Evolutionary conservation across 257 asterid species (phyloP), one percentile per base, ranked within the genome.

Genomic region (Oldenlandia corymbosa): DNA sequence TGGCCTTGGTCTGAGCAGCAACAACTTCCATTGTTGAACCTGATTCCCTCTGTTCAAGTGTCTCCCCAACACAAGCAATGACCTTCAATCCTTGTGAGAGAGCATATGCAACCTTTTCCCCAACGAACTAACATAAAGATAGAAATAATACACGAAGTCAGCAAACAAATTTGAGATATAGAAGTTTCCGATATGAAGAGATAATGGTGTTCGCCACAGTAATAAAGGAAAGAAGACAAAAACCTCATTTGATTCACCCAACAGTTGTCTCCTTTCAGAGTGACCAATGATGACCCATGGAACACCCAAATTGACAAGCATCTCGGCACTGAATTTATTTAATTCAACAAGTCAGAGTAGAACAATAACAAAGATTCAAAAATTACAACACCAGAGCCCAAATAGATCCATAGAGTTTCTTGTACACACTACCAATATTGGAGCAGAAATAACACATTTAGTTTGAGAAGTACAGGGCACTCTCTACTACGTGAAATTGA

Each of bases 201-300:
- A 68, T 28, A 50, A 26, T 63, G 7, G 26, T 18, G 17, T 30
- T 27, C 56, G n/a, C n/a, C n/a, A n/a, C 5, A 55, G 10, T 36
- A 76, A 20, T 26, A 64, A 49, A 69, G 45, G 31, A 39, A 39
- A 39, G 36, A 63, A 13, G 26, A n/a, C n/a, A n/a, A 37, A 52
- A 78, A 87, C 99, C 97, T 93, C 99, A 64, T 70, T 84, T 26
- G 99, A 74, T 76, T 93, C 99, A 21, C 77, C 81, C 59, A 93
- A 64, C 56, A 93, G 31, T 31, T 82, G 78, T 75, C 99, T 90
- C 80, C 99, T 84, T 57, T 93, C 99, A 27, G 99, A 93, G 78
- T 93, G 99, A 68, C 99, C 99, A 69, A 90, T 81, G 78, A 93
- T 81, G 64, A 93, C 99, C 97, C 96, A 93, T 28, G 96, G 99